phyloP scores from a whole-genome alignment of 345 rosid genomes.

The Rhizophora apiculata region DNA sequence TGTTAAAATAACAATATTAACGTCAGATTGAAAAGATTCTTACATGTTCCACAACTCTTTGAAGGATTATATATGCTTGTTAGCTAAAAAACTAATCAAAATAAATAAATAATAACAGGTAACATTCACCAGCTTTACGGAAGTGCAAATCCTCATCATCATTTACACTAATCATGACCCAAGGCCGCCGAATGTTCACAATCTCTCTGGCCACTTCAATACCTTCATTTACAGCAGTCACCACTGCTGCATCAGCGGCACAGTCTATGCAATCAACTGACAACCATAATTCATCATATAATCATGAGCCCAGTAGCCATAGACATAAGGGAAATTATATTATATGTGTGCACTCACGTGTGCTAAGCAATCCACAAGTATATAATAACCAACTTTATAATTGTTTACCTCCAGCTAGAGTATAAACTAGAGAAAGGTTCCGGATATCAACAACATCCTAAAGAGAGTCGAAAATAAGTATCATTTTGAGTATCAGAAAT shows the following conservation, averaged over 20 bases:
- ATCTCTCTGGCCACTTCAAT: slow-evolving; percentile 47
- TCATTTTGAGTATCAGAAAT: neutral
- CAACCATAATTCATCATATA: slow-evolving; percentile 14
- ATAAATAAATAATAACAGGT: neutral
- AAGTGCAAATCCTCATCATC: slow-evolving; percentile 65
- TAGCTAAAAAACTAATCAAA: neutral
- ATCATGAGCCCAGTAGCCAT: neutral
- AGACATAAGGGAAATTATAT: neutral
- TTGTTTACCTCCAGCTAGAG: slow-evolving; percentile 54
- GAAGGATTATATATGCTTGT: too few species aligned
- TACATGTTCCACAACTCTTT: neutral
- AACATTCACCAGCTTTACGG: slow-evolving; percentile 51
- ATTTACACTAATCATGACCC: slow-evolving; percentile 65
- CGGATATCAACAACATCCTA: slow-evolving; percentile 59
- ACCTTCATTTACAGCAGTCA: slow-evolving; percentile 56
- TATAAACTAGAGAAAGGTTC: slow-evolving; percentile 62
- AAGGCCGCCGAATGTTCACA: slow-evolving; percentile 46
- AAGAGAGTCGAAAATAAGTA: slow-evolving; percentile 2
- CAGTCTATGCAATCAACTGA: slow-evolving; percentile 70
- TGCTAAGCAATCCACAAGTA: neutral
- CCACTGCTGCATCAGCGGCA: slow-evolving; percentile 60
- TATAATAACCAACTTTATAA: neutral
- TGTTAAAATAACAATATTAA: slow-evolving; percentile 13
- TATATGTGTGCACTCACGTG: neutral
- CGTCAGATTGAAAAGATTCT: slow-evolving; percentile 1